These are phyloP conservation scores for Aspergillus avenaceus DNA, from an alignment of 495 filamentous ascomycete genomes.

Conservation along the genomic window DNA sequence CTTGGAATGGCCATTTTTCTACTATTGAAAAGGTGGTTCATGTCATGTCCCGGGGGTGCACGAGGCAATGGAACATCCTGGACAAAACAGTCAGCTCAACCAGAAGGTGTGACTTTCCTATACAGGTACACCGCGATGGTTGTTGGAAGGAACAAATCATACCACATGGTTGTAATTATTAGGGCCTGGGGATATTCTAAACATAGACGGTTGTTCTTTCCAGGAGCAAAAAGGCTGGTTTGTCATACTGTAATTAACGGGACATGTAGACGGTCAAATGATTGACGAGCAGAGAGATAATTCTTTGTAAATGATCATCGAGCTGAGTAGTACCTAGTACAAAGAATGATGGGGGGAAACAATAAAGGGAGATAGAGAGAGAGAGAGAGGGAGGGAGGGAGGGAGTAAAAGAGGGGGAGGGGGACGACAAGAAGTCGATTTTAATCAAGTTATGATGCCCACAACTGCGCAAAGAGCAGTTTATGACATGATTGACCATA, in stretches of 20 bases:
- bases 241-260: slow-evolving; percentile 17
- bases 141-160: slow-evolving; percentile 1
- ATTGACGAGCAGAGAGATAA: too few relatives aligned
- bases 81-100: not conserved
- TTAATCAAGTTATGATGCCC: too few relatives aligned
- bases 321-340: too few relatives aligned
- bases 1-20: slow-evolving; percentile 42
- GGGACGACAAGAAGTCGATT: too few relatives aligned
- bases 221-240: slow-evolving; percentile 24
- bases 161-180: slow-evolving; percentile 29
- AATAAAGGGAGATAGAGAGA: too few relatives aligned
- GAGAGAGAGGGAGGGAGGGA: too few relatives aligned
- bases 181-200: slow-evolving; percentile 27
- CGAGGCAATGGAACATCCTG: slow-evolving; percentile 23
- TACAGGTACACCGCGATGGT: too few relatives aligned
- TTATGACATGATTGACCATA: not conserved
- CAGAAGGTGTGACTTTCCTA: too few relatives aligned
- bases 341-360: too few relatives aligned
- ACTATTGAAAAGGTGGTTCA: slow-evolving; percentile 11
- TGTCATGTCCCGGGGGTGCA: slow-evolving; percentile 15
- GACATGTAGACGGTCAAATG: not conserved
- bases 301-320: too few relatives aligned
- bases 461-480: too few relatives aligned
- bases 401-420: too few relatives aligned
- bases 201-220: slow-evolving; percentile 26